Evolutionary conservation across 129 eudicot genomes (phyloP).

Genomic region (Ambrosia trifida): DNA sequence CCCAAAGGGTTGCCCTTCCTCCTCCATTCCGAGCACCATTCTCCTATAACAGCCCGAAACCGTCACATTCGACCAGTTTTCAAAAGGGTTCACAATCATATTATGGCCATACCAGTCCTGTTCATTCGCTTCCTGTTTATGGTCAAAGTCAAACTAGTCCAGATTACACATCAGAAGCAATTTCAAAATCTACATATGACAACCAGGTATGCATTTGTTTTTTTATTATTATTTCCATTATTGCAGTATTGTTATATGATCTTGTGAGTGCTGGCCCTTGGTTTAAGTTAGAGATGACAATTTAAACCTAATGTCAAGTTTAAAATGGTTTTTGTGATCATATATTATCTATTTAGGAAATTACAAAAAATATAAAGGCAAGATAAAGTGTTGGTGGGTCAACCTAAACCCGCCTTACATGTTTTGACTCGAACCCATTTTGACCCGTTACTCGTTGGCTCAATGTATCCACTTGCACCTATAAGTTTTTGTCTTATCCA

Average conservation of each 20-base stretch:
- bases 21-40: constrained; percentile 60
- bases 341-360: not conserved
- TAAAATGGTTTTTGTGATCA: not conserved
- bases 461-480: not conserved
- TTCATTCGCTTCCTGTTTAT: constrained; percentile 42
- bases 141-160: constrained; percentile 31
- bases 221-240: not conserved
- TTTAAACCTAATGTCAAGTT: too few relatives aligned
- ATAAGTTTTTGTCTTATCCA: not conserved
- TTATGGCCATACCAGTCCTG: constrained; percentile 34
- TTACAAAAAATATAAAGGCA: not conserved
- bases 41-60: constrained; percentile 42
- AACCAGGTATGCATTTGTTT: constrained; percentile 44
- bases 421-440: not conserved
- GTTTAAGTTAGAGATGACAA: not conserved
- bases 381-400: not conserved
- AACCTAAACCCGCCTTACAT: not conserved
- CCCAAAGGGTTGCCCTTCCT: constrained; percentile 71
- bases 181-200: constrained; percentile 60
- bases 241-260: constrained; percentile 8
- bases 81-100: constrained; percentile 54
- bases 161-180: constrained; percentile 25
- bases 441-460: not conserved
- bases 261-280: not conserved
- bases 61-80: constrained; percentile 51